Percentiles rank a stretch among this genome's conserved stretches.
These are phyloP conservation scores for Eucalyptus rudis DNA, from an alignment of 345 rosid genomes.

Conservation along the genomic window DNA sequence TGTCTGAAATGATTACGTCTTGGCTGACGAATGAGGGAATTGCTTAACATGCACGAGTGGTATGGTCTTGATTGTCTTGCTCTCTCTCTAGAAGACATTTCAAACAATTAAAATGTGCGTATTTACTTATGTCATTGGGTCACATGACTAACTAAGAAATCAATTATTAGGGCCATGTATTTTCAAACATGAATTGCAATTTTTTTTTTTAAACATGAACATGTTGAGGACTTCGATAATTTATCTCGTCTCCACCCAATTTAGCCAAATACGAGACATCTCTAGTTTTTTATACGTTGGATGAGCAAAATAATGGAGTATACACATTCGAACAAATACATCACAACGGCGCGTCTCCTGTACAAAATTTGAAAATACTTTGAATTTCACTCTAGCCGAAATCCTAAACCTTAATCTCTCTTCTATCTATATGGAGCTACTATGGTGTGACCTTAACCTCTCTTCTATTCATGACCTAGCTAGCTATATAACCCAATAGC, in stretches of 20 bases:
- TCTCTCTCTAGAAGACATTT: background rate
- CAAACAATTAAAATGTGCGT: background rate
- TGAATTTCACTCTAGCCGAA: background rate
- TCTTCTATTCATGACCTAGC: too few species aligned
- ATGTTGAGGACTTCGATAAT: background rate
- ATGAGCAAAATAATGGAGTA: background rate
- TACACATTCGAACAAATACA: background rate
- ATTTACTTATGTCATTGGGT: background rate
- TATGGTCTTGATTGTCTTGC: background rate
- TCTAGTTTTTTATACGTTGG: background rate
- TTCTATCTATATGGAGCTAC: background rate
- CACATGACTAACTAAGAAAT: background rate
- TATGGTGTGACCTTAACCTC: too few species aligned
- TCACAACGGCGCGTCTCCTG: background rate
- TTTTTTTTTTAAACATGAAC: background rate
- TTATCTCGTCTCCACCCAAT: background rate
- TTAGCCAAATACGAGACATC: background rate
- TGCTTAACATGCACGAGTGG: too few species aligned
- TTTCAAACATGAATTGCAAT: background rate
- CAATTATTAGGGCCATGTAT: background rate
- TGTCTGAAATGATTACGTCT: too few species aligned
- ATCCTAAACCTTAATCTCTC: background rate
- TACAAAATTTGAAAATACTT: too few species aligned
- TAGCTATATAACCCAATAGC: too few species aligned
- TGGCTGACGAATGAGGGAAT: too few species aligned